These are phyloP conservation scores for Fusarium luffae DNA, from an alignment of 2,329 filamentous ascomycete species.

Conservation along the genomic window DNA sequence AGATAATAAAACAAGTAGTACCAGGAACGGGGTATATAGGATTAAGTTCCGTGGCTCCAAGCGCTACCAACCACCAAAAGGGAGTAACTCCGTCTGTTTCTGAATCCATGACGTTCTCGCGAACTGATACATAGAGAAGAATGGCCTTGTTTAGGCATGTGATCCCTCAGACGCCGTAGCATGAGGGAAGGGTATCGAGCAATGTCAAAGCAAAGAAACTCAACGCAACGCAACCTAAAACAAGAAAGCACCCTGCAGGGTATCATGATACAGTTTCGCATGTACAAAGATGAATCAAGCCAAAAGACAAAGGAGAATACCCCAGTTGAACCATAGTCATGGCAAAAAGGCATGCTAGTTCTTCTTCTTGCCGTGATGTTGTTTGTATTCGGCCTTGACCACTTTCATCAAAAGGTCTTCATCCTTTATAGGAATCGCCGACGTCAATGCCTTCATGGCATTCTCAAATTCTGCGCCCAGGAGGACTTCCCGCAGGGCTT, in stretches of 20 bases:
- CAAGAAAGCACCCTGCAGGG: conserved; percentile 30
- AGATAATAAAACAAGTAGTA: conserved; percentile 38
- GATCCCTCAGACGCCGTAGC: conserved; percentile 40
- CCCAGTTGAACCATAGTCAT: conserved; percentile 32
- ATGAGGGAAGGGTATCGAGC: conserved; percentile 44
- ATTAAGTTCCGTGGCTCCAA: conserved; percentile 47
- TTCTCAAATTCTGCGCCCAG: conserved; percentile 97
- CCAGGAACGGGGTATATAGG: conserved; percentile 46
- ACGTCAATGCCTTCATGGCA: conserved; percentile 95
- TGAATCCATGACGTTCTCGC: conserved; percentile 33
- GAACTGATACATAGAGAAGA: conserved; percentile 38
- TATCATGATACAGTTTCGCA: conserved; percentile 42
- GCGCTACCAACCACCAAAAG: conserved; percentile 33
- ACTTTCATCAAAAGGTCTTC: conserved; percentile 94
- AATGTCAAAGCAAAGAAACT: conserved; percentile 18
- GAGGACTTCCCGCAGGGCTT: conserved; percentile 87
- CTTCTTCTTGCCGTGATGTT: conserved; percentile 62
- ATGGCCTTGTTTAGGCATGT: conserved; percentile 42
- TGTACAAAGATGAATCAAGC: conserved; percentile 36
- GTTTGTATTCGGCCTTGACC: conserved; percentile 86
- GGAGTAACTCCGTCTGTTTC: conserved; percentile 39
- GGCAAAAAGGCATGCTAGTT: conserved; percentile 49
- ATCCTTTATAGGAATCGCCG: conserved; percentile 93
- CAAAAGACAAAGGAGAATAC: conserved; percentile 40
- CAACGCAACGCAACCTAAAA: conserved; percentile 33